phyloP scores from a whole-genome alignment of 2,329 filamentous ascomycete species.

The Pyrenophora teres region DNA sequence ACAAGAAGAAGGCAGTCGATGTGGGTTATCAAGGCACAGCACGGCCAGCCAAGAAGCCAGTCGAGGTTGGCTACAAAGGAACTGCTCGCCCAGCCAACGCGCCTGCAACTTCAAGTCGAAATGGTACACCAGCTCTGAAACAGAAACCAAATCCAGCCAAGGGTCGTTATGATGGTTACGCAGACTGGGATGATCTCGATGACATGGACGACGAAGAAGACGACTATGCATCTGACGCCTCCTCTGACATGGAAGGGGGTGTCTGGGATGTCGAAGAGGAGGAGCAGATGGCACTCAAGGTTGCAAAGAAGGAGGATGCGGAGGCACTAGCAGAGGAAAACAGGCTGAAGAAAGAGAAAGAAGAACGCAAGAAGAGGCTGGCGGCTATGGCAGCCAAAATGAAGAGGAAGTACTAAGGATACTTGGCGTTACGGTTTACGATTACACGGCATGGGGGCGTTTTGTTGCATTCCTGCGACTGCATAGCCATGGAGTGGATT shows the following conservation, averaged over 20 bases:
- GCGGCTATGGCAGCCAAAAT: conserved; percentile 35
- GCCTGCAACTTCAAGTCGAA: conserved; percentile 30
- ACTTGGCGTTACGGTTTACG: conserved; percentile 32
- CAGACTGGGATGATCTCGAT: conserved; percentile 45
- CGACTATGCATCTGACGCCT: conserved; percentile 66
- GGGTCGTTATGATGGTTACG: conserved; percentile 47
- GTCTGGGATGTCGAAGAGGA: conserved; percentile 74
- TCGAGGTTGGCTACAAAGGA: conserved; percentile 45
- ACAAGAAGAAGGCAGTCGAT: conserved; percentile 47
- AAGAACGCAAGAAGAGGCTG: conserved; percentile 44
- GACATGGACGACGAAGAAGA: conserved; percentile 64
- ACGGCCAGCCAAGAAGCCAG: conserved; percentile 45
- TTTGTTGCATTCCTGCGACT: conserved; percentile 31
- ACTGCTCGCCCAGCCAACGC: conserved; percentile 38
- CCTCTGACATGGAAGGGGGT: conserved; percentile 80
- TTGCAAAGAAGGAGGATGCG: conserved; percentile 70
- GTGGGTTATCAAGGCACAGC: conserved; percentile 57
- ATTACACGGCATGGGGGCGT: conserved; percentile 35
- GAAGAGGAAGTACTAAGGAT: conserved; percentile 38
- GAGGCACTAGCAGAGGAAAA: conserved; percentile 64
- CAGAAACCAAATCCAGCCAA: conserved; percentile 37
- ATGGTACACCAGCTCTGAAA: conserved; percentile 33
- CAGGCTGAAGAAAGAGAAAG: conserved; percentile 41
- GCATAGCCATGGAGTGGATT: conserved; percentile 42
- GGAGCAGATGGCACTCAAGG: conserved; percentile 65